Base-by-base conservation (phyloP, 371 early-diverging fungal genomes). In the Apophysomyces trapeziformis region DNA sequence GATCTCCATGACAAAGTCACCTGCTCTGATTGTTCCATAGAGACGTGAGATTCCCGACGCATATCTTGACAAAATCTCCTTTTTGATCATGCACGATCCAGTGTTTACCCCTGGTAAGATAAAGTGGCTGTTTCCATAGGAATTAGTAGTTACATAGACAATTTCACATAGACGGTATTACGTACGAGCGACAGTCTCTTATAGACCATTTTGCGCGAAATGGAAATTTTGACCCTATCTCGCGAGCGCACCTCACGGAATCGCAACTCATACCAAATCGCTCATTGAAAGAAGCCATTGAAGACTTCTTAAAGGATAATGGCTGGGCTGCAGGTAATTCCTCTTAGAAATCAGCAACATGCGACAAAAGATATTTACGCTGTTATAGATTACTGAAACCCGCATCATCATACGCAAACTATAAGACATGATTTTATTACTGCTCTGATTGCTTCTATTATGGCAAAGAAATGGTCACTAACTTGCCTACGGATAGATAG, bases 221-320 rank as follows among this genome's bases (percentile, higher is more conserved):
- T 61, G 91, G 93, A 6, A 74, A 84, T 61, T 90, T 90, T 76
- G 93, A 93, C 74, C 93, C 93, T 1, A 79, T 92, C 18, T 81
- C 91, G 5, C 82, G 91, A 46, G 82, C 80, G 58, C 87, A 90
- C 0, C 76, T 90, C 67, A 81, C 80, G 0, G 92, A 90, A 63
- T 74, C 63, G 7, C 86, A 90, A 47, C 64, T 93, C 2, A 66
- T 90, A 32, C 91, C 92, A 0, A 92, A 93, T 69, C 75, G 87
- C 32, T 90, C 92, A 3, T 68, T 93, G 47, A 88, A 87, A 65
- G 93, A 87, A 68, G 85, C 88, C 2, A 86, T 86, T 43, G 88
- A 87, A 38, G 88, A 86, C 44, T 87, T 82, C 64, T 72, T 87
- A 56, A 73, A 76, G 32, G 84, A 86, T 35, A 87, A 87, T 66